Percentiles rank a stretch among this genome's conserved stretches.
Evolutionary conservation across 805 yeast species (phyloP).

Genomic region (Lachancea fermentati): DNA sequence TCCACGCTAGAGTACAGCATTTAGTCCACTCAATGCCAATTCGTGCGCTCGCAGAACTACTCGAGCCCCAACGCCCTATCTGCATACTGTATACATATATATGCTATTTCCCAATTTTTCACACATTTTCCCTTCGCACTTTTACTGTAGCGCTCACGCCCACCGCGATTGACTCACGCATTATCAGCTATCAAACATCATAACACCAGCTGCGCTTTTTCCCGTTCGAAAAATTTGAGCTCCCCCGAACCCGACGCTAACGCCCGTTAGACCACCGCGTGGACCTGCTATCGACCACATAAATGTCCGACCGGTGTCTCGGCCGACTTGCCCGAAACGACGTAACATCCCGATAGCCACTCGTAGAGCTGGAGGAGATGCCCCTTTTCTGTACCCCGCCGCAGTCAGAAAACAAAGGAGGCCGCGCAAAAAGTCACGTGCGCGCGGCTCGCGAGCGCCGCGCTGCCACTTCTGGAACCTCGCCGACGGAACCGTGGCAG

Average conservation of each 20-base stretch:
- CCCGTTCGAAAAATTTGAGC: neutral
- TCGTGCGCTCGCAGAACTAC: neutral
- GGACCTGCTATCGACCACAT: neutral
- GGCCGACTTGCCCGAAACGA: neutral
- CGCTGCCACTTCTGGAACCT: neutral
- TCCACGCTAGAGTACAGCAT: slow-evolving; percentile 1
- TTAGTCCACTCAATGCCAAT: neutral
- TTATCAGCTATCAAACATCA: neutral
- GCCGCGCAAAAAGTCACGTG: too few species aligned
- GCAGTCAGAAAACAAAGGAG: too few species aligned
- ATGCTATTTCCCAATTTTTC: neutral
- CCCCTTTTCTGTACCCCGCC: too few species aligned
- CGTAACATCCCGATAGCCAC: neutral
- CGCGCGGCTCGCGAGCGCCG: neutral
- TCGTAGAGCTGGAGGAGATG: neutral
- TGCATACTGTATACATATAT: neutral
- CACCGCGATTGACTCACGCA: neutral
- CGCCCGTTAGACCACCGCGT: neutral
- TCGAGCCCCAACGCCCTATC: neutral
- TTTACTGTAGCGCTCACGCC: neutral
- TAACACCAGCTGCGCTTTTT: neutral
- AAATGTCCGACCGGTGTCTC: neutral
- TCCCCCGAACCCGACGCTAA: neutral
- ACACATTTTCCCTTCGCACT: neutral
- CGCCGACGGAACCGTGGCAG: neutral